These are phyloP conservation scores for Nakaseomyces nivariensis DNA, from an alignment of 1,139 yeast genomes.

Conservation along the genomic window DNA sequence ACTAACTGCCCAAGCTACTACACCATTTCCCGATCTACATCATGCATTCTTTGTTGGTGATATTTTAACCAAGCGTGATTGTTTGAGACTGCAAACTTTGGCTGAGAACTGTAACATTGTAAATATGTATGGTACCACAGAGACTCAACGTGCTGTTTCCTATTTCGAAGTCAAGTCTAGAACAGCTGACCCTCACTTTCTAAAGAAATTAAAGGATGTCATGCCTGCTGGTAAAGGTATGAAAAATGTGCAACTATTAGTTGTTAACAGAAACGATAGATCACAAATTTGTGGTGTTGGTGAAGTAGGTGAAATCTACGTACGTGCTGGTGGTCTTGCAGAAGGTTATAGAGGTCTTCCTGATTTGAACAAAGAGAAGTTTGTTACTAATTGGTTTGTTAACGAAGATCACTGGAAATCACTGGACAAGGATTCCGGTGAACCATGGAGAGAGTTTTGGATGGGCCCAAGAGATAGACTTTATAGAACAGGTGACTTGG, in stretches of 20 bases:
- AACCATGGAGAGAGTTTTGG: conserved; percentile 78
- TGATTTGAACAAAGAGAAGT: conserved; percentile 77
- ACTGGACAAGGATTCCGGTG: conserved; percentile 38
- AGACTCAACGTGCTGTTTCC: conserved; percentile 96
- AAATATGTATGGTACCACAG: conserved; percentile 99
- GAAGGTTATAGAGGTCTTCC: conserved; percentile 93
- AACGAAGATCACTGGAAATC: conserved; percentile 49
- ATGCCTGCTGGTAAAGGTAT: conserved; percentile 99
- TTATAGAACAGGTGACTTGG: conserved; percentile 95
- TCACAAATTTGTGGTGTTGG: conserved; percentile 95
- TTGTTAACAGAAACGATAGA: conserved; percentile 82
- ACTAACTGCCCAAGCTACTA: conserved; percentile 90
- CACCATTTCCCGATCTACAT: conserved; percentile 75
- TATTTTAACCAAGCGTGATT: conserved; percentile 91
- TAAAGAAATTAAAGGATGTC: conserved; percentile 80
- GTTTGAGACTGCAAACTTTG: conserved; percentile 79
- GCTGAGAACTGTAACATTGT: conserved; percentile 86
- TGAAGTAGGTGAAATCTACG: conserved; percentile 96
- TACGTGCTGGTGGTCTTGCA: conserved; percentile 95
- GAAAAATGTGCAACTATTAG: conserved; percentile 86
- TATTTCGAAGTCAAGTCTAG: conserved; percentile 81
- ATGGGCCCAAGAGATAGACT: conserved; percentile 89
- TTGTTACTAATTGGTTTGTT: conserved; percentile 83
- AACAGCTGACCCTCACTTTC: conserved; percentile 55
- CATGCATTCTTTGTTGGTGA: conserved; percentile 99